Evolutionary conservation across 345 rosid species (phyloP).

Genomic region (Aquilaria yunnanensis): DNA sequence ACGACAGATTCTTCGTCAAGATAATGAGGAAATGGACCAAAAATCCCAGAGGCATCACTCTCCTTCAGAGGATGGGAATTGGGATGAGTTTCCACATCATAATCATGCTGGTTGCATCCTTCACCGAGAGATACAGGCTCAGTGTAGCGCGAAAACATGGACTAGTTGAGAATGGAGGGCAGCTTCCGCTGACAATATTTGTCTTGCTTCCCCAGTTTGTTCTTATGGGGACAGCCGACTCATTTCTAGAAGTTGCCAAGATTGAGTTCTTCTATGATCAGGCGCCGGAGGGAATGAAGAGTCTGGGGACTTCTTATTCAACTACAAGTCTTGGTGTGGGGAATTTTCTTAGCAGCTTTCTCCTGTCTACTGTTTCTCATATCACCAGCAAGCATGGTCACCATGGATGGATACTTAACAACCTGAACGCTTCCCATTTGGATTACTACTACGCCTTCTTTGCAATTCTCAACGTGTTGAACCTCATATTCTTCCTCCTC

Average conservation of each 20-base stretch:
- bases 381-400: conserved; percentile 47
- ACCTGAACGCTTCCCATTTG: conserved; percentile 67
- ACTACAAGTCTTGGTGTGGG: conserved; percentile 53
- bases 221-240: conserved; percentile 78
- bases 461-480: conserved; percentile 45
- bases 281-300: conserved; percentile 91
- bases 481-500: conserved; percentile 55
- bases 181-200: conserved; percentile 55
- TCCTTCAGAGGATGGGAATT: conserved; percentile 77
- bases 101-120: conserved; percentile 57
- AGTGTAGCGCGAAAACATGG: conserved; percentile 46
- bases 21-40: conserved; percentile 35
- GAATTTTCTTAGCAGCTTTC: conserved; percentile 67
- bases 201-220: conserved; percentile 69
- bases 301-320: conserved; percentile 74
- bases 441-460: conserved; percentile 74
- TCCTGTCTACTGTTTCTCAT: conserved; percentile 47
- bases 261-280: conserved; percentile 90
- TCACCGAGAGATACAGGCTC: conserved; percentile 46
- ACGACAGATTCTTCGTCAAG: conserved; percentile 49
- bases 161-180: conserved; percentile 41
- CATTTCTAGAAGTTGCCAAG: conserved; percentile 73
- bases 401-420: conserved; percentile 65
- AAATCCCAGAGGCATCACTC: conserved; percentile 72
- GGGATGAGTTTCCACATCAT: conserved; percentile 51